Conservation (phyloP, 2,329 filamentous ascomycete species). For the Diaporthe aspalathi region DNA sequence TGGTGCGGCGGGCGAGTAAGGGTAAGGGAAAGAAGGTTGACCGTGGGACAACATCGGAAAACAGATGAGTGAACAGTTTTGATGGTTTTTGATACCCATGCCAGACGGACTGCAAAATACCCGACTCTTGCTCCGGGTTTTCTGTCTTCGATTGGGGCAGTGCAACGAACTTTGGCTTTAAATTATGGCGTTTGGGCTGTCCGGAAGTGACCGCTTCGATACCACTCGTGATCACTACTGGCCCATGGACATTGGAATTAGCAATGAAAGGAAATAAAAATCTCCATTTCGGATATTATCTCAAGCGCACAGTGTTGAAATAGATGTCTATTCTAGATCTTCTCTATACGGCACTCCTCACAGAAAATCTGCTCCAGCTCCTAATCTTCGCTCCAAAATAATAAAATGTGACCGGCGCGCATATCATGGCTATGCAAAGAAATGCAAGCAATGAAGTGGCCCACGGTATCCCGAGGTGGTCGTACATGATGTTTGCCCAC, state of each 20-base stretch:
- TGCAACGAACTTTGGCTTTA: background rate
- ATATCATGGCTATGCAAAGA: slow-evolving; percentile 34
- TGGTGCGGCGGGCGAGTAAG: slow-evolving; percentile 13
- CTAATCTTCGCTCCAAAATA: slow-evolving; percentile 26
- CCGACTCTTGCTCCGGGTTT: too few species aligned
- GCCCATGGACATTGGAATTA: background rate
- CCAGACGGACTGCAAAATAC: background rate
- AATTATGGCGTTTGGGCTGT: background rate
- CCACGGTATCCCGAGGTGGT: slow-evolving; percentile 40
- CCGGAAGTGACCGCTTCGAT: background rate
- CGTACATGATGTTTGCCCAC: slow-evolving; percentile 41
- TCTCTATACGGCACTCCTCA: slow-evolving; percentile 6
- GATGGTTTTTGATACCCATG: slow-evolving; percentile 22
- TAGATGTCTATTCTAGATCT: background rate
- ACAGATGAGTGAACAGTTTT: background rate
- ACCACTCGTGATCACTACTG: background rate
- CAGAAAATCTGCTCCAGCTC: slow-evolving; percentile 31
- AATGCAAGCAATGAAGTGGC: slow-evolving; percentile 42
- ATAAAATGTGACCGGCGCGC: slow-evolving; percentile 12
- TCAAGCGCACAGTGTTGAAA: too few species aligned
- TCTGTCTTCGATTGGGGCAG: too few species aligned
- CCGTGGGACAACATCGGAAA: background rate
- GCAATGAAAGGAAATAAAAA: background rate
- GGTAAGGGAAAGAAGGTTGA: background rate
- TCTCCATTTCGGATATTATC: background rate